Evolutionary conservation across 306 rosid species (phyloP).

Genomic region (Rubus idaeus): DNA sequence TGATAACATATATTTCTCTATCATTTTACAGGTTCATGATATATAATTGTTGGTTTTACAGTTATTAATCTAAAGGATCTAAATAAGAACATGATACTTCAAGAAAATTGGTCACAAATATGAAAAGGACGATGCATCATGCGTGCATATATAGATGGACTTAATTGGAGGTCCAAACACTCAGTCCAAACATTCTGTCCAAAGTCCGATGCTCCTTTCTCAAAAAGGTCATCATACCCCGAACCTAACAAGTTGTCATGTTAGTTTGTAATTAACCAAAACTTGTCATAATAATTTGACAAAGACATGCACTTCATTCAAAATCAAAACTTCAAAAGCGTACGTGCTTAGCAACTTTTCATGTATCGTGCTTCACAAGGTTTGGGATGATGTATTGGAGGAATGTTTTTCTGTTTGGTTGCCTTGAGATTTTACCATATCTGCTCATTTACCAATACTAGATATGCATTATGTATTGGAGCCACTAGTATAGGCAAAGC

Average conservation of each 20-base stretch:
- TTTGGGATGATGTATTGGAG: constrained; percentile 20
- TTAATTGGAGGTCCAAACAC: not conserved
- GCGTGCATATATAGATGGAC: not conserved
- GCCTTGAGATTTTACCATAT: constrained; percentile 21
- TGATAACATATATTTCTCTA: too few relatives aligned
- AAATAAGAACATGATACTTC: not conserved
- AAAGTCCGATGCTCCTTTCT: not conserved
- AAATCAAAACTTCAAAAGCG: not conserved
- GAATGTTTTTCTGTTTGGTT: constrained; percentile 40
- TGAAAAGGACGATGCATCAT: not conserved
- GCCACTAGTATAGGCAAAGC: not conserved
- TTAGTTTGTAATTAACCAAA: constrained; percentile 1
- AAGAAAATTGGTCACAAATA: too few relatives aligned
- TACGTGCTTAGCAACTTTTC: not conserved
- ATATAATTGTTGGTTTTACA: too few relatives aligned
- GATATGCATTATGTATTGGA: not conserved
- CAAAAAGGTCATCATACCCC: not conserved
- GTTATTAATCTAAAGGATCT: not conserved
- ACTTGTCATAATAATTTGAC: not conserved
- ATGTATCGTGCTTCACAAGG: constrained; percentile 29
- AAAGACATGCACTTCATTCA: not conserved
- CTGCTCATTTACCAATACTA: constrained; percentile 14
- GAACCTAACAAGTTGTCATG: not conserved
- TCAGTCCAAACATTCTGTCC: not conserved
- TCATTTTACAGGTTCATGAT: too few relatives aligned